Base-by-base conservation (phyloP, 768 basidiomycete species). In the Neoboletus brunneissimus region DNA sequence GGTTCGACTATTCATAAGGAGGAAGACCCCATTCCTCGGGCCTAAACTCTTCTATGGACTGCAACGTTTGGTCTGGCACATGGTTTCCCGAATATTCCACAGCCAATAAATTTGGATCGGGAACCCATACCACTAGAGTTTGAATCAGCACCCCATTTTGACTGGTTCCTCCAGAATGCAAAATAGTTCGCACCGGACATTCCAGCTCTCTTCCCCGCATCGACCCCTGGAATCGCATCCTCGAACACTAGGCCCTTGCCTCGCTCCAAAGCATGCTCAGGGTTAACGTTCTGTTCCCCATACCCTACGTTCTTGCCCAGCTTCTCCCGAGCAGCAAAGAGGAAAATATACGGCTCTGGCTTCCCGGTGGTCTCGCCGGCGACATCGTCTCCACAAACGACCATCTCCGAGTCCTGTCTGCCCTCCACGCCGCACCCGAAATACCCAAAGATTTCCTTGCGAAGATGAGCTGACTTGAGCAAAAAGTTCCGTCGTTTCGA, bases 11-110 rank as follows among this genome's bases (percentile, higher is more conserved):
- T 25, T 67, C 56, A 65, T 87, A 93, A 12, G 88, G 80, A 20
- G 91, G 91, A 29, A 94, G 75, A 3, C 90, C 92, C 89, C 90
- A 94, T 41, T 87, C 76, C 59, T 90, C 86, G 1, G 91, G 91
- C n/a, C 76, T 75, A 61, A 95, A 94, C 6, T 86, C 80, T 58
- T 86, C 84, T 15, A 94, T 66, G 5, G 88, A 85, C 42, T 63
- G 66, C 7, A 93, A 67, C 2, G 77, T 79, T 63, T 82, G 77
- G 62, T 91, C 85, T 12, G 88, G 79, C 61, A 64, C 71, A 68
- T 85, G 79, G n/a, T 72, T 63, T 12, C 75, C 79, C 42, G 73
- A 55, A 62, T 80, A 73, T n/a, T 75, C 77, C 5, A 85, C 69
- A 3, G 76, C 72, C 35, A 87, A 69, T 7, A 94, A 74, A 54